Conservation (phyloP, 768 basidiomycete species). For the Leccinum obscurum region DNA sequence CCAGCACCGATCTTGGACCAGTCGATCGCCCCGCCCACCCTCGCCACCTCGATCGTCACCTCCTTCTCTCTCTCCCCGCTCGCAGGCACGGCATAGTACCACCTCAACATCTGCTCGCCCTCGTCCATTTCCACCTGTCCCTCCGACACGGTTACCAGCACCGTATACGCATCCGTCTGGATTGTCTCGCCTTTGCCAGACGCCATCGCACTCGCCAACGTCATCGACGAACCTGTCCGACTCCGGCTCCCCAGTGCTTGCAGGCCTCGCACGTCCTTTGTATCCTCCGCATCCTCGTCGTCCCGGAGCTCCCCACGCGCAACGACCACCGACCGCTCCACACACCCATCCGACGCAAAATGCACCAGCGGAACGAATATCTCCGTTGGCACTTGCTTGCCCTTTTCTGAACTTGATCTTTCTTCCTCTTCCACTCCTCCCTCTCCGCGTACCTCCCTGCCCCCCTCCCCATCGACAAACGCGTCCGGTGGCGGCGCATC, state of each 20-base stretch:
- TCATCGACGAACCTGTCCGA: slow-evolving; percentile 17
- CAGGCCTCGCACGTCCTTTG: neutral
- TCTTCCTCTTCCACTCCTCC: too few relatives aligned
- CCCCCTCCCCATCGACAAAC: too few relatives aligned
- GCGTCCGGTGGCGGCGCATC: too few relatives aligned
- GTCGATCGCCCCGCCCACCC: slow-evolving; percentile 43
- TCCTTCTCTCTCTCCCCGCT: slow-evolving; percentile 25
- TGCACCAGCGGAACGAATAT: slow-evolving; percentile 91
- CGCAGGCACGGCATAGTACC: slow-evolving; percentile 44
- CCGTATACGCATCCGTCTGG: slow-evolving; percentile 33
- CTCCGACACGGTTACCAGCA: slow-evolving; percentile 44
- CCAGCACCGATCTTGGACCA: slow-evolving; percentile 7
- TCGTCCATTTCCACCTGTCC: slow-evolving; percentile 51
- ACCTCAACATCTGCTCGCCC: slow-evolving; percentile 50
- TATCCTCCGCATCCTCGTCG: neutral
- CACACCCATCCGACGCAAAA: slow-evolving; percentile 55
- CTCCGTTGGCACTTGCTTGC: slow-evolving; percentile 63
- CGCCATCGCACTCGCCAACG: slow-evolving; percentile 5
- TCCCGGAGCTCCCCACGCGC: slow-evolving; percentile 2
- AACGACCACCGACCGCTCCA: slow-evolving; percentile 20
- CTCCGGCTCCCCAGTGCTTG: neutral
- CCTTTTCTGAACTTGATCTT: neutral
- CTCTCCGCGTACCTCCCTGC: too few relatives aligned
- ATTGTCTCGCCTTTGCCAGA: slow-evolving; percentile 11
- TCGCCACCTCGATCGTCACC: slow-evolving; percentile 41